A percentile compares a stretch with the other conserved stretches of the same genome.
Evolutionary conservation across 257 asterid species (phyloP).

Genomic region (Knoxia roxburghii): DNA sequence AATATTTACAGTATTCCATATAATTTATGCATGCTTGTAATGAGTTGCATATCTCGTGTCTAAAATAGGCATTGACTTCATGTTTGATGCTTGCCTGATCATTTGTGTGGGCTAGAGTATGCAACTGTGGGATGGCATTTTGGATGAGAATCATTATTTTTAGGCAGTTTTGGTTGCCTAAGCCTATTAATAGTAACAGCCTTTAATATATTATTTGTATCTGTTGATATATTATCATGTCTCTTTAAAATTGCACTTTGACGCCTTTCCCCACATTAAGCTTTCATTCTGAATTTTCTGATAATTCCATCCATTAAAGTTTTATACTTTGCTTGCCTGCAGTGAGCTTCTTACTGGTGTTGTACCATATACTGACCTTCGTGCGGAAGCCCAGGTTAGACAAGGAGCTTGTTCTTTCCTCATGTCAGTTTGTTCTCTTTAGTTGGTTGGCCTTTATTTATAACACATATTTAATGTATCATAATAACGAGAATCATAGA

Average conservation of each 20-base stretch:
- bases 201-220: not conserved
- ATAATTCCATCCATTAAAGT: not conserved
- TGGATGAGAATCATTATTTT: not conserved
- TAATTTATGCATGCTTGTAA: not conserved
- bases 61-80: not conserved
- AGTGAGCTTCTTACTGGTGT: constrained; percentile 96
- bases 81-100: not conserved
- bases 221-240: not conserved
- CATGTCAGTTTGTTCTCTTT: not conserved
- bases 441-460: not conserved
- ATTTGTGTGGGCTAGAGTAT: not conserved
- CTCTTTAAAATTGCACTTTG: not conserved
- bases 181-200: not conserved
- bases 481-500: too few species aligned
- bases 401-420: not conserved
- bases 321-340: constrained; percentile 20
- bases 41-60: not conserved
- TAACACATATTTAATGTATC: too few species aligned
- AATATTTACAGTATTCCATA: not conserved
- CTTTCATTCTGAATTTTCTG: not conserved
- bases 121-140: not conserved
- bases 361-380: constrained; percentile 94
- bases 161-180: not conserved
- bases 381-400: constrained; percentile 91
- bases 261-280: not conserved